Base-by-base conservation (phyloP, 106 monocot species). In the Dioscorea zingiberensis region DNA sequence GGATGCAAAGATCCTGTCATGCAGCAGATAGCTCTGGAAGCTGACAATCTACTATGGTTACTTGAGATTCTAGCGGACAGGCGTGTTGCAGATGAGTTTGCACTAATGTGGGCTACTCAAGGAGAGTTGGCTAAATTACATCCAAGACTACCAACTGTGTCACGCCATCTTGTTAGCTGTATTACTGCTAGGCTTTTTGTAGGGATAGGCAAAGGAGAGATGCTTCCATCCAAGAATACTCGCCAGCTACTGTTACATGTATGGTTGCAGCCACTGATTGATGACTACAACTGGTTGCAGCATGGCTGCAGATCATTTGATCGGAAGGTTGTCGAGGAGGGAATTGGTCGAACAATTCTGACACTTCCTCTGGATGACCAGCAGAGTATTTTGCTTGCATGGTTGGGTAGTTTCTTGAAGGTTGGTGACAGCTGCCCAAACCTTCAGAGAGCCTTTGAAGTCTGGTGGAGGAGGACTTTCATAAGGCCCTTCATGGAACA, bases 401-500 rank as follows among this genome's bases (percentile, higher is more conserved):
- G 98, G 98, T 60, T 98, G 65, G 86, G 88, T 11, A 92, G 89
- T 55, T 98, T 98, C 72, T 75, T 98, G 67, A 98, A 89, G 67
- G 82, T 82, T 30, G 98, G 98, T 11, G 86, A 93, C 65, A 82
- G 80, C 53, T 98, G 98, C 70, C 98, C 93, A 18, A 93, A 98
- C 75, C 86, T 97, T 9, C 92, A 97, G 59, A 85, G 86, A 63
- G 97, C 97, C 16, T 97, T 97, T 68, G 94, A 94, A 68, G 95
- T 95, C 10, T 95, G 95, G 95, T 98, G 95, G 94, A 87, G 85
- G 63, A 80, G 98, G 25, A 98, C 93, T 48, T 98, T 98, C 65
- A 74, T 98, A n/a, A 93, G 98, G 74, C 98, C 98, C 44, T 78
- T 77, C 74, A 68, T 75, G 9, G 94, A 94, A 64, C 77, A 79